Base-by-base conservation (phyloP, 140 eudicot genomes). In the Senecio squalidus region DNA sequence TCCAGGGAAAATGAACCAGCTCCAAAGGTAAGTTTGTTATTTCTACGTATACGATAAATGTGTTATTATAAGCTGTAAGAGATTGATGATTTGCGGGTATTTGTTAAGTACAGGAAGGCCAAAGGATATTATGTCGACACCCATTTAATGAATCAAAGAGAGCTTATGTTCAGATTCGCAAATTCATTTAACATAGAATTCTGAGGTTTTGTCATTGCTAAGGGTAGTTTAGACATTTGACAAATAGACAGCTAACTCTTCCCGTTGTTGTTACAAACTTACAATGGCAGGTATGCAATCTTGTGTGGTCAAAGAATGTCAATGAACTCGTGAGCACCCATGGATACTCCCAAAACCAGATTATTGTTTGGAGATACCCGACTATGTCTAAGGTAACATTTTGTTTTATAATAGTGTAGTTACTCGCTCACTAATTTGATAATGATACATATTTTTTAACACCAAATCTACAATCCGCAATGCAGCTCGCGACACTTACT, bases 321-420 rank as follows among this genome's bases (percentile, higher is more conserved):
- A 90, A 90, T 53, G 97, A 90, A 71, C 95, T 90, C 33, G 95
- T 90, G 68, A 85, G 97, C 85, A 90, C 97, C 49, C 97, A 90
- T 58, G 97, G 97, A 30, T 90, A 90, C 78, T 90, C 97, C 36
- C 97, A 90, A 55, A 90, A 90, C 71, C 97, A 90, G 68, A 86
- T 90, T 38, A 78, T 90, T 54, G 97, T 90, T 36, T 90, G 97
- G 97, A 90, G 73, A 78, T 85, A 90, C 79, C 97, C 97, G 47
- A 68, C 88, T 17, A 90, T 90, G 97, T 85, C 97, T 7, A 90
- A 90, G 97, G 97, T 90, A 82, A 71, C 31, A 11, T 17, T 61
- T 60, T n/a, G n/a, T 22, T 6, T 15, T 17, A 18, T 4, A 24
- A 23, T 5, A 23, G 5, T 5, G 15, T 26, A 23, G 36, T 46